Evolutionary conservation across 1,139 yeast species (phyloP), one percentile per base, ranked within the genome.

Genomic region (Yamadazyma trypodendri): DNA sequence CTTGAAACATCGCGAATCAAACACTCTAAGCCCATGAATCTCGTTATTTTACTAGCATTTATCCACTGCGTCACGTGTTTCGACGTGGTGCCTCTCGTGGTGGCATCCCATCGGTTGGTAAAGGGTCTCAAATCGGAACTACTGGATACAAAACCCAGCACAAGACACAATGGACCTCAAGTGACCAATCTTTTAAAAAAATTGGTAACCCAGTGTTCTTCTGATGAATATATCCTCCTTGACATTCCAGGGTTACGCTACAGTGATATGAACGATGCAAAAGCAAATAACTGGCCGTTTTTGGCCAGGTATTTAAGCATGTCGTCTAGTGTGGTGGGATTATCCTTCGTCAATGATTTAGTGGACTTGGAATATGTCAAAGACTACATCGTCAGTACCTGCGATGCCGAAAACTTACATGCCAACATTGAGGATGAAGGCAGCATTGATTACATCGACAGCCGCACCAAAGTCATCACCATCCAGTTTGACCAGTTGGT

Each of bases 181-280:
- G 78, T 76, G 10, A 65, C 72, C 24, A 67, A 66, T 32, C 54
- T 80, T 42, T 52, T 80, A 12, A 67, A 72, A 36, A 66, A 74
- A 39, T 56, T 79, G 28, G 60, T 81, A 11, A 77, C 79, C 2
- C 68, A 72, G 30, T 88, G 96, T 52, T 63, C 80, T 1, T 77
- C 90, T 0, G 85, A 86, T 54, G 84, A 82, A 1, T 84, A 83
- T 49, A 51, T 88, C 2, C 58, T 87, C 12, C 67, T 86, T 1
- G 77, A 84, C 51, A 79, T 78, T 32, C 95, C 95, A 0, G 94
- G 94, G 0, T 57, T 87, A 38, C 58, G 59, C 2, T 61, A 72
- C 35, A 61, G 62, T n/a, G 95, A 87, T 57, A 65, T 87, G 42
- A 64, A 65, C 17, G 64, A 66, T 31, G 22, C 28, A 1, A 52